A percentile compares a stretch with the other conserved stretches of the same genome.
These are phyloP conservation scores for Aspergillus affinis DNA, from an alignment of 495 filamentous ascomycete species.

Conservation along the genomic window DNA sequence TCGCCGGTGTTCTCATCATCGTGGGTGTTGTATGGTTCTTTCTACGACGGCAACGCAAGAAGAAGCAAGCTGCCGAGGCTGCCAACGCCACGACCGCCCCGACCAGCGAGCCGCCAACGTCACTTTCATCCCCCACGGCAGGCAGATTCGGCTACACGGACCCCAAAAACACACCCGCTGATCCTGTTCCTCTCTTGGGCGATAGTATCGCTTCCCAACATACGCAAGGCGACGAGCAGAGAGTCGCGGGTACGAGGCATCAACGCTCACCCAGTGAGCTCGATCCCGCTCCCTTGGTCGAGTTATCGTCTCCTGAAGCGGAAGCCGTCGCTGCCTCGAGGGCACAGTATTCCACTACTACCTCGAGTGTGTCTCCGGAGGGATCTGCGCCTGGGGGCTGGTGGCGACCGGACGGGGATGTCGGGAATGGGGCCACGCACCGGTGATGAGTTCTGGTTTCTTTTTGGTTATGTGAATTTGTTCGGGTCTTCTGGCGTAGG, in stretches of 20 bases:
- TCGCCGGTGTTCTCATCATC: not conserved
- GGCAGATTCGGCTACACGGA: not conserved
- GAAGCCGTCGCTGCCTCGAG: not conserved
- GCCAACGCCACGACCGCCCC: not conserved
- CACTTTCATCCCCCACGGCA: not conserved
- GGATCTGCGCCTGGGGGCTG: not conserved
- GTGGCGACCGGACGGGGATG: not conserved
- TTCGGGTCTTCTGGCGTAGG: too few relatives aligned
- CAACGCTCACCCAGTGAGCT: not conserved
- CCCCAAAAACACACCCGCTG: not conserved
- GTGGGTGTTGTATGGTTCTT: not conserved
- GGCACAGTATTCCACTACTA: not conserved
- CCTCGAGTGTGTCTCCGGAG: not conserved
- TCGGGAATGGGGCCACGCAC: not conserved
- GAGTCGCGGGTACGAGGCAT: not conserved
- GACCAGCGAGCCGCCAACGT: too few relatives aligned
- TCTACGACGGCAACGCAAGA: not conserved
- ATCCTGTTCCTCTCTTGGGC: not conserved
- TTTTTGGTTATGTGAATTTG: too few relatives aligned
- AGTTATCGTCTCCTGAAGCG: not conserved
- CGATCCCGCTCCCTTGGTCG: not conserved
- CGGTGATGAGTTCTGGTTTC: not conserved
- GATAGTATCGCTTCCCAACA: not conserved
- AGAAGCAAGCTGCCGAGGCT: not conserved
- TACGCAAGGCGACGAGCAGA: not conserved